Evolutionary conservation across 495 filamentous ascomycete genomes (phyloP).

Genomic region (Xylaria flabelliformis): DNA sequence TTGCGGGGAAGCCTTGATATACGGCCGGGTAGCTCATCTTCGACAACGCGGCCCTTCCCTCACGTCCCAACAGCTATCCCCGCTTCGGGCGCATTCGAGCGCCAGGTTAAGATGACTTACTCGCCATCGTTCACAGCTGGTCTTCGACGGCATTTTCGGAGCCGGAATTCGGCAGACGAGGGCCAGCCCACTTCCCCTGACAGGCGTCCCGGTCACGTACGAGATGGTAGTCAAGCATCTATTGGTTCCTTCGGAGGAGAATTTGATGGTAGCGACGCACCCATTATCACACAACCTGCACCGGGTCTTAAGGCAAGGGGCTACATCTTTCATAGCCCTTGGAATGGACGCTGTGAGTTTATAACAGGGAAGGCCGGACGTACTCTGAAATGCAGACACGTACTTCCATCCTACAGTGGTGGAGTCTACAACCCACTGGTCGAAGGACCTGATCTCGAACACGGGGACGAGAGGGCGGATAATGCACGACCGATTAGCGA

Average conservation of each 20-base stretch:
- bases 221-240: conserved; percentile 45
- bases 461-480: conserved; percentile 27
- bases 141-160: conserved; percentile 49
- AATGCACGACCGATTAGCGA: conserved; percentile 72
- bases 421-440: conserved; percentile 51
- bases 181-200: conserved; percentile 31
- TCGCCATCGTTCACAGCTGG: conserved; percentile 49
- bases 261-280: conserved; percentile 38
- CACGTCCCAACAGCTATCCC: conserved; percentile 17
- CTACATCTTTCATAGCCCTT: conserved; percentile 80
- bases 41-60: conserved; percentile 30
- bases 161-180: conserved; percentile 33
- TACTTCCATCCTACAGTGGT: conserved; percentile 51
- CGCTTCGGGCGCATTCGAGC: conserved; percentile 49
- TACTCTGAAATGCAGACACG: conserved; percentile 78
- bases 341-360: conserved; percentile 86
- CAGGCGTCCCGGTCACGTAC: conserved; percentile 36
- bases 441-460: conserved; percentile 41
- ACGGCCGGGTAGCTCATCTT: conserved; percentile 41
- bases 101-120: conserved; percentile 59
- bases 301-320: conserved; percentile 54
- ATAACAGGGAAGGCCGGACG: conserved; percentile 73
- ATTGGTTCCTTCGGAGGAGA: conserved; percentile 46
- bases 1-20: conserved; percentile 39
- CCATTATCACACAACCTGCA: conserved; percentile 50